These are phyloP conservation scores for Emydomyces testavorans DNA, from an alignment of 2,329 filamentous ascomycete genomes.

Conservation along the genomic window DNA sequence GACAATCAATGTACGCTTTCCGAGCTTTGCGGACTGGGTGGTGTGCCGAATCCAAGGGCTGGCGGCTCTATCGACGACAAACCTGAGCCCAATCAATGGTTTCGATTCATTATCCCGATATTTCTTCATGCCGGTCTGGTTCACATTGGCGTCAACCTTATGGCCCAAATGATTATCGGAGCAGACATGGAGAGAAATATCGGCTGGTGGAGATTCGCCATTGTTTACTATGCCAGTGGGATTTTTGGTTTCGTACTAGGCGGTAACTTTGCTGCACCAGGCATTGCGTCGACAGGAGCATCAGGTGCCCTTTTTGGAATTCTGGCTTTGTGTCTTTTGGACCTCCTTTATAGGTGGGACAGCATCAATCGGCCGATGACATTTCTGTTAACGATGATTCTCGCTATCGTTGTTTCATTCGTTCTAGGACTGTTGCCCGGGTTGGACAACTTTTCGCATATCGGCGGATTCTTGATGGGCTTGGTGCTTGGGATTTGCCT, in stretches of 20 bases:
- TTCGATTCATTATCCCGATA: conserved; percentile 86
- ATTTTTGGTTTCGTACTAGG: conserved; percentile 95
- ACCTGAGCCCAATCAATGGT: conserved; percentile 83
- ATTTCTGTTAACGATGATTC: conserved; percentile 73
- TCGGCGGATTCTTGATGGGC: conserved; percentile 90
- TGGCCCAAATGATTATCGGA: conserved; percentile 79
- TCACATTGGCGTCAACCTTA: conserved; percentile 90
- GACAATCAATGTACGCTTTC: conserved; percentile 59
- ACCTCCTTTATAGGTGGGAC: conserved; percentile 85
- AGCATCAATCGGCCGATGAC: conserved; percentile 64
- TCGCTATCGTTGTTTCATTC: conserved; percentile 83
- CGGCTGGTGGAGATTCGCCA: conserved; percentile 71
- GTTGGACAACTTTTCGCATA: conserved; percentile 93
- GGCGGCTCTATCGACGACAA: conserved; percentile 42
- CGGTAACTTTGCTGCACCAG: conserved; percentile 78
- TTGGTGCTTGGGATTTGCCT: conserved; percentile 76
- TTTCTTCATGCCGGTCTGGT: conserved; percentile 90
- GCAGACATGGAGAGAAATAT: conserved; percentile 88
- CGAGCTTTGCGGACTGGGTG: conserved; percentile 71
- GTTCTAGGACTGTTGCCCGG: conserved; percentile 84
- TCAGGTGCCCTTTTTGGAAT: conserved; percentile 88
- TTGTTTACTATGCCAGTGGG: conserved; percentile 82
- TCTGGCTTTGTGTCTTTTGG: conserved; percentile 74
- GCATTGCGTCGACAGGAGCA: conserved; percentile 73
- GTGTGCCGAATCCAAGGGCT: conserved; percentile 54